Percentiles rank a stretch among this genome's conserved stretches.
These are phyloP conservation scores for Salix purpurea DNA, from an alignment of 345 rosid genomes.

Conservation along the genomic window DNA sequence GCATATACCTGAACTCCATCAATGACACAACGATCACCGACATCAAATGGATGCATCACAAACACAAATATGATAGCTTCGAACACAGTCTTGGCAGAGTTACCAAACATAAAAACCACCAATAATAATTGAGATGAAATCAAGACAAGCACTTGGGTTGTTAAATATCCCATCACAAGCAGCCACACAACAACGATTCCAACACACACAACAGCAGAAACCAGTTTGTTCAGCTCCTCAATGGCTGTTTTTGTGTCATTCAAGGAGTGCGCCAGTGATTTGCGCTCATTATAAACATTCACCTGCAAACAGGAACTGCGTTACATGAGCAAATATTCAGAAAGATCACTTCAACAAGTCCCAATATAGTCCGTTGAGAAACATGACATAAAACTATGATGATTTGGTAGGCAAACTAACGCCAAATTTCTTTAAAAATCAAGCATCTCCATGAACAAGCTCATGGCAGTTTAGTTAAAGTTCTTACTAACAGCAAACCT, in stretches of 20 bases:
- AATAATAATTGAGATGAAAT: conserved; percentile 60
- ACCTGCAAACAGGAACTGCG: conserved; percentile 33
- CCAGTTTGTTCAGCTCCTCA: conserved; percentile 59
- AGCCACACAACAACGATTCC: conserved; percentile 41
- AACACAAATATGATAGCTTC: conserved; percentile 79
- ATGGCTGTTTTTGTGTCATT: conserved; percentile 67
- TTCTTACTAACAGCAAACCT: not conserved
- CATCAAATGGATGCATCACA: conserved; percentile 76
- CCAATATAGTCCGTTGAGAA: too few relatives aligned
- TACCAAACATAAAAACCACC: conserved; percentile 52
- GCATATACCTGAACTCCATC: conserved; percentile 65
- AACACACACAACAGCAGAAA: conserved; percentile 35
- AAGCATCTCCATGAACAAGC: not conserved
- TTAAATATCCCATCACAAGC: conserved; percentile 53
- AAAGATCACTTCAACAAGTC: not conserved
- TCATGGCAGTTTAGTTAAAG: not conserved
- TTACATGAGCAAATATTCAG: not conserved
- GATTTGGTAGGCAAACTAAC: too few relatives aligned
- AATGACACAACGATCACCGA: conserved; percentile 77
- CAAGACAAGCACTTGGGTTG: conserved; percentile 46
- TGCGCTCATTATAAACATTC: conserved; percentile 56
- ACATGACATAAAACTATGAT: too few relatives aligned
- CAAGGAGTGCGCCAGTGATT: conserved; percentile 52
- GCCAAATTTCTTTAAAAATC: too few relatives aligned
- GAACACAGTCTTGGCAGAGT: conserved; percentile 51